A percentile compares a stretch with the other conserved stretches of the same genome.
Evolutionary conservation across 129 eudicot genomes (phyloP).

Genomic region (Arctium lappa): DNA sequence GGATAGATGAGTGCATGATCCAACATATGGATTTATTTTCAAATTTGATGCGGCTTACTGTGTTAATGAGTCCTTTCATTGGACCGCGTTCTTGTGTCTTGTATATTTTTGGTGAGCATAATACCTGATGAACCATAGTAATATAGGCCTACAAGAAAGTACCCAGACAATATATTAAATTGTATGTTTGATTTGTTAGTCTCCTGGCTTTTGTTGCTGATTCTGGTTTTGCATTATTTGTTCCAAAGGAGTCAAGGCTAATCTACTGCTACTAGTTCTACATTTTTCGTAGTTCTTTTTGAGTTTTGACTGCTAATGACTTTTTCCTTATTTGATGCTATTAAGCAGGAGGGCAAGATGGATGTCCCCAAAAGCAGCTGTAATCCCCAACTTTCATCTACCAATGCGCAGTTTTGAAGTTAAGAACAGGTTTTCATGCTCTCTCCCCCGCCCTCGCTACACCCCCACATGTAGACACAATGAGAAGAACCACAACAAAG

Average conservation of each 20-base stretch:
- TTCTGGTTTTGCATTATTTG: background rate
- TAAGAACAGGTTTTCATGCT: slow-evolving; percentile 48
- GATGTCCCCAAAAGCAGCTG: slow-evolving; percentile 66
- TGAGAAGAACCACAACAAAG: background rate
- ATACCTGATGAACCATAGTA: background rate
- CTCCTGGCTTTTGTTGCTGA: background rate
- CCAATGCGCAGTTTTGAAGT: slow-evolving; percentile 81
- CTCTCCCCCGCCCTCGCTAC: background rate
- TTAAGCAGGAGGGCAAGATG: slow-evolving; percentile 37
- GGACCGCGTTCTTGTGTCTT: background rate
- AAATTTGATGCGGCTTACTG: background rate
- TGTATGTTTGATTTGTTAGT: background rate
- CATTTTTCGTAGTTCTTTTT: background rate
- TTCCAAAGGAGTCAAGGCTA: background rate
- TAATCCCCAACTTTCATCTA: slow-evolving; percentile 56
- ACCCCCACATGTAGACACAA: background rate
- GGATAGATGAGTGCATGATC: background rate
- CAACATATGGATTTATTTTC: background rate
- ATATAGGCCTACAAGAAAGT: background rate
- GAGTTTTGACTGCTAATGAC: background rate
- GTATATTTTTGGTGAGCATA: no score
- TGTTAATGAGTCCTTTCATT: background rate
- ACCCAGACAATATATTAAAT: background rate
- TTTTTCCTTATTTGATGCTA: background rate
- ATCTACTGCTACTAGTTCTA: background rate